Conservation (phyloP, 768 basidiomycete genomes). For the Boletus reticulatus region DNA sequence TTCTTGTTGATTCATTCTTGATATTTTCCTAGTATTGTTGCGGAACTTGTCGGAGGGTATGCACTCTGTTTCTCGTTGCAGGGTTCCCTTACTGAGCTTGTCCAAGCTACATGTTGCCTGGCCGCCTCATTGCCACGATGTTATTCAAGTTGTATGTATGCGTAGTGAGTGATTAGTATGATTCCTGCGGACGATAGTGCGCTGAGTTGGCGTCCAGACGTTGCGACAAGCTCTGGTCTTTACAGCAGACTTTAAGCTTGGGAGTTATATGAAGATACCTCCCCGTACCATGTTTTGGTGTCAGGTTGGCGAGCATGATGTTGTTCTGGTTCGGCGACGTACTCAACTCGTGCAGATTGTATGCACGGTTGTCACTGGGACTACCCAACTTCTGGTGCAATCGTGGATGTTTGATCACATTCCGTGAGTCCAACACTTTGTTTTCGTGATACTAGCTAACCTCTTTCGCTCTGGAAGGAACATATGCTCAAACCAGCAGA, state of each 20-base stretch:
- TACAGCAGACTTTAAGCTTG: conserved; percentile 76
- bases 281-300: conserved; percentile 70
- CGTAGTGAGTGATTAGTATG: conserved; percentile 35
- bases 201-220: conserved; percentile 12
- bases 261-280: conserved; percentile 62
- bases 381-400: conserved; percentile 74
- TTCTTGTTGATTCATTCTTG: not conserved
- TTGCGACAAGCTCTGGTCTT: conserved; percentile 57
- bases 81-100: not conserved
- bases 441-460: not conserved
- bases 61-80: not conserved
- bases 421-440: conserved; percentile 36
- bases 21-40: conserved; percentile 49
- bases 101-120: conserved; percentile 62
- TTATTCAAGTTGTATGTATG: conserved; percentile 85
- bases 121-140: conserved; percentile 80
- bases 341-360: conserved; percentile 42
- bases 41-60: conserved; percentile 74
- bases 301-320: conserved; percentile 44
- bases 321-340: not conserved
- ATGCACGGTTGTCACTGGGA: conserved; percentile 66
- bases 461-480: conserved; percentile 33
- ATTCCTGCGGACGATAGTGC: not conserved
- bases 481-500: conserved; percentile 45
- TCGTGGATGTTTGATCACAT: conserved; percentile 66